Conservation (phyloP, 2,329 filamentous ascomycete genomes). For the Diaporthe vaccinii region DNA sequence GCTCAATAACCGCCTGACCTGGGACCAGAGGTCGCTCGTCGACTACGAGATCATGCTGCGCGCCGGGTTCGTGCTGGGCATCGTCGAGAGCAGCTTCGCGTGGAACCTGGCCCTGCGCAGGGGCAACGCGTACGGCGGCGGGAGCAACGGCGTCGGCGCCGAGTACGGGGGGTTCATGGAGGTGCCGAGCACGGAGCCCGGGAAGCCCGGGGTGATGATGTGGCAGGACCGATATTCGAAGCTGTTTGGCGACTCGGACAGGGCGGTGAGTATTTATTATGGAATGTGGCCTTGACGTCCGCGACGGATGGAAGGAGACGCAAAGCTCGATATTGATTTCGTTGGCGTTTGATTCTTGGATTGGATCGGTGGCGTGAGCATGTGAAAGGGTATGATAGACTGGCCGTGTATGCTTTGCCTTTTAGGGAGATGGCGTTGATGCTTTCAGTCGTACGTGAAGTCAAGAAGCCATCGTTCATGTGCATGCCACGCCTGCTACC, state of each 20-base stretch:
- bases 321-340: not conserved
- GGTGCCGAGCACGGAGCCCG: constrained; percentile 36
- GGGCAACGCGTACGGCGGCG: constrained; percentile 45
- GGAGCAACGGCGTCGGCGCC: constrained; percentile 7
- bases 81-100: constrained; percentile 59
- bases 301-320: not conserved
- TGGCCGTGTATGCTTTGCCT: not conserved
- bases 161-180: constrained; percentile 6
- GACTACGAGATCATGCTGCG: constrained; percentile 64
- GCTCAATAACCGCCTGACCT: constrained; percentile 54
- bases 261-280: constrained; percentile 37
- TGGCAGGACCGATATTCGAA: constrained; percentile 52
- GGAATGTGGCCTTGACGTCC: constrained; percentile 40
- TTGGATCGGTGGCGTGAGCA: not conserved
- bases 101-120: constrained; percentile 62
- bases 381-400: not conserved
- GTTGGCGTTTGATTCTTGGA: not conserved
- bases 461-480: not conserved
- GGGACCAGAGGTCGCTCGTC: constrained; percentile 64
- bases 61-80: constrained; percentile 58
- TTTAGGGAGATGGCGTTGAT: not conserved
- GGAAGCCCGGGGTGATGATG: constrained; percentile 41
- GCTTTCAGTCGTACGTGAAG: not conserved
- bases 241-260: constrained; percentile 47
- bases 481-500: not conserved